Conservation (phyloP, 176 grass and related monocot species). For the Sorghum bicolor region Sorghum_bicolor_NCBIv3 NC_012874.2:9487501-9488000, state of each 20-base stretch:
- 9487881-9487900: background rate
- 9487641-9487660: background rate
- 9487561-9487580: background rate
- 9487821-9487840: background rate
- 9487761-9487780: background rate
- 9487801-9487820: background rate
- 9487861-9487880: background rate
- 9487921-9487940: background rate
- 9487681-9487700: background rate
- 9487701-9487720: background rate
- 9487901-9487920: background rate
- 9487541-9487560: background rate
- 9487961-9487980: background rate
- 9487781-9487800: background rate
- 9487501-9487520: background rate
- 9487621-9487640: background rate
- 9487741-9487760: fast-evolving
- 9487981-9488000: background rate
- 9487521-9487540: background rate
- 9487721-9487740: background rate
- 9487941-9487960: background rate
- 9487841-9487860: background rate
- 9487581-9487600: background rate
- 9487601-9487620: background rate
- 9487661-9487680: background rate